Evolutionary conservation across 2,329 filamentous ascomycete genomes (phyloP).

Genomic region (Graphiopsis chlorocephala): DNA sequence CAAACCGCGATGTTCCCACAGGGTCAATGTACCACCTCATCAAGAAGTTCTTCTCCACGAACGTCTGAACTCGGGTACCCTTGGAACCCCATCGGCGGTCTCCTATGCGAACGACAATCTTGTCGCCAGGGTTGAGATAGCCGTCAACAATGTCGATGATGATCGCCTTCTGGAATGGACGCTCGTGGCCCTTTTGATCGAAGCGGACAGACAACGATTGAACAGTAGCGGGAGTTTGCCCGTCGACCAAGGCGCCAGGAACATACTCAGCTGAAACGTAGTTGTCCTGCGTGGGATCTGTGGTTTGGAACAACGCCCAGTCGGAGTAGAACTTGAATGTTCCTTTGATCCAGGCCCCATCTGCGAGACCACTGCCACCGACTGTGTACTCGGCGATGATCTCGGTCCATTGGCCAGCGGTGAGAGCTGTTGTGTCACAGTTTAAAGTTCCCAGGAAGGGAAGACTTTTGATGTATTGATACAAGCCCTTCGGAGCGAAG

Average conservation of each 20-base stretch:
- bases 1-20: slow-evolving; percentile 34
- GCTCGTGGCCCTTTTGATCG: slow-evolving; percentile 40
- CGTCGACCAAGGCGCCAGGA: slow-evolving; percentile 22
- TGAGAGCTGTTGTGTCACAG: not conserved
- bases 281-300: slow-evolving; percentile 2
- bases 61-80: slow-evolving; percentile 37
- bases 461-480: slow-evolving; percentile 11
- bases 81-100: slow-evolving; percentile 34
- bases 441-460: slow-evolving; percentile 13
- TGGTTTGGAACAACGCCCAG: slow-evolving; percentile 13
- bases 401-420: slow-evolving; percentile 17
- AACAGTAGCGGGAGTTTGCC: slow-evolving; percentile 36
- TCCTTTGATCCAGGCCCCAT: slow-evolving; percentile 13
- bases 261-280: slow-evolving; percentile 36
- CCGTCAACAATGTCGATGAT: slow-evolving; percentile 38
- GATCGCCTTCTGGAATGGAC: slow-evolving; percentile 40
- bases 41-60: slow-evolving; percentile 36
- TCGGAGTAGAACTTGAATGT: slow-evolving; percentile 14
- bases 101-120: slow-evolving; percentile 36
- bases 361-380: slow-evolving; percentile 7
- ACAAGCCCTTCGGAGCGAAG: slow-evolving; percentile 14
- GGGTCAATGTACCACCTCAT: slow-evolving; percentile 41
- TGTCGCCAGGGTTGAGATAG: slow-evolving; percentile 38
- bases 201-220: slow-evolving; percentile 36
- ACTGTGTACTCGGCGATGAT: not conserved